Percentiles rank a stretch among this genome's conserved stretches.
Conservation (phyloP, 345 rosid species). For the Pistacia atlantica region DNA sequence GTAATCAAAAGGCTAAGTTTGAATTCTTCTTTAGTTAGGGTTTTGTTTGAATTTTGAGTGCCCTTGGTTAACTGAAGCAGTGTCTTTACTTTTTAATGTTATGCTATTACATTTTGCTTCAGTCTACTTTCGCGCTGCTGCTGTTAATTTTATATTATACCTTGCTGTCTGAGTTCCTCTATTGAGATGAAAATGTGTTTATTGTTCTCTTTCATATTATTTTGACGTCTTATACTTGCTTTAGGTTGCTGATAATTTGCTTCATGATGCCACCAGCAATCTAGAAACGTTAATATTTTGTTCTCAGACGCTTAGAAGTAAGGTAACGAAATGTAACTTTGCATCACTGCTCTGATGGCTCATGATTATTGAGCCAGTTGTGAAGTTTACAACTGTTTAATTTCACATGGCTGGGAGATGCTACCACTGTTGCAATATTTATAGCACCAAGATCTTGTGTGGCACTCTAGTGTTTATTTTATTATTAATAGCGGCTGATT, state of each 20-base stretch:
- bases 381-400: not conserved
- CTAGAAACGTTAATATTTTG: slow-evolving; percentile 95
- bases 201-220: not conserved
- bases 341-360: not conserved
- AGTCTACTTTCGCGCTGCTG: not conserved
- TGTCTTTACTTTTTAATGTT: not conserved
- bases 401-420: not conserved
- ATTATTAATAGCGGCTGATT: slow-evolving; percentile 3
- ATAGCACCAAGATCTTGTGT: slow-evolving; percentile 6
- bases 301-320: slow-evolving; percentile 99
- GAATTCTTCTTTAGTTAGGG: slow-evolving; percentile 1
- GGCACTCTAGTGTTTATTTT: slow-evolving; percentile 1
- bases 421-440: slow-evolving; percentile 1
- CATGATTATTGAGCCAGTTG: not conserved
- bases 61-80: not conserved
- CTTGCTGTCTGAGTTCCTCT: not conserved
- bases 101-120: slow-evolving; percentile 1
- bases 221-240: slow-evolving; percentile 16
- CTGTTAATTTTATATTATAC: not conserved
- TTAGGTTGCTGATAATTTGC: slow-evolving; percentile 98
- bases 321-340: slow-evolving; percentile 53
- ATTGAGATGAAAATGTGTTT: not conserved
- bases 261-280: slow-evolving; percentile 96
- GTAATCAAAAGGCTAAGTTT: not conserved
- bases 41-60: slow-evolving; percentile 9